Evolutionary conservation across 805 yeast species (phyloP).

Genomic region (Metschnikowia drakensbergensis): DNA sequence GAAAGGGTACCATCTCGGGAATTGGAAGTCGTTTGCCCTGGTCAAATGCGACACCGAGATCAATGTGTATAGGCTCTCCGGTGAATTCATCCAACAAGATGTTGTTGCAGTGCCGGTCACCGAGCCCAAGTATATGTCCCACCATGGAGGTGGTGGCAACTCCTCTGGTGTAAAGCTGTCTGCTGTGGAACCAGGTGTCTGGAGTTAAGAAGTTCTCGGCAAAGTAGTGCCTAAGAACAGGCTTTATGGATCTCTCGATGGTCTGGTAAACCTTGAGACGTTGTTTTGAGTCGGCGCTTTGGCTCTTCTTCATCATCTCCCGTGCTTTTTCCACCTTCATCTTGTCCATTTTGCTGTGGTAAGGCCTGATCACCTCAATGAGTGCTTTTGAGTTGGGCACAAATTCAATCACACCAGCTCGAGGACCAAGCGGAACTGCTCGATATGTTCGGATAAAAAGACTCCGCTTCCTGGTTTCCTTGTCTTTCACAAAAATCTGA

Average conservation of each 20-base stretch:
- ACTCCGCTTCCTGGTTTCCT: conserved; percentile 51
- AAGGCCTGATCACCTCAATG: conserved; percentile 59
- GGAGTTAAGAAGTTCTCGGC: conserved; percentile 62
- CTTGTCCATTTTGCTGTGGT: conserved; percentile 52
- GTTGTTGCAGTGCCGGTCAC: conserved; percentile 93
- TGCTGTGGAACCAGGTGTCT: conserved; percentile 67
- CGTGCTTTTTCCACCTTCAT: conserved; percentile 58
- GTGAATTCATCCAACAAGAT: conserved; percentile 72
- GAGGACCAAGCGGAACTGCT: conserved; percentile 86
- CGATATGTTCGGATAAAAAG: conserved; percentile 76
- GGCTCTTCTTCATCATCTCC: conserved; percentile 55
- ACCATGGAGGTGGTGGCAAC: conserved; percentile 82
- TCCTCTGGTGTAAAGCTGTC: conserved; percentile 67
- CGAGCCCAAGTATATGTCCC: conserved; percentile 86
- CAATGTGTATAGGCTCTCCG: conserved; percentile 95
- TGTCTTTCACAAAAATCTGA: conserved; percentile 51
- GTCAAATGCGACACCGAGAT: conserved; percentile 93
- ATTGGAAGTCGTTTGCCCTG: conserved; percentile 80
- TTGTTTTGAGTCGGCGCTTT: conserved; percentile 40
- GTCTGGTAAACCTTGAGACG: conserved; percentile 45
- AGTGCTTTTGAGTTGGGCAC: conserved; percentile 74
- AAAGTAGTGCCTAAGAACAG: conserved; percentile 70
- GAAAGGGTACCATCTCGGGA: conserved; percentile 92
- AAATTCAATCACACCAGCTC: conserved; percentile 85
- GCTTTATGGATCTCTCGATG: conserved; percentile 51